A percentile compares a stretch with the other conserved stretches of the same genome.
phyloP scores from a whole-genome alignment of 1,284 basidiomycete genomes.

The Cryptococcus sp. region DNA sequence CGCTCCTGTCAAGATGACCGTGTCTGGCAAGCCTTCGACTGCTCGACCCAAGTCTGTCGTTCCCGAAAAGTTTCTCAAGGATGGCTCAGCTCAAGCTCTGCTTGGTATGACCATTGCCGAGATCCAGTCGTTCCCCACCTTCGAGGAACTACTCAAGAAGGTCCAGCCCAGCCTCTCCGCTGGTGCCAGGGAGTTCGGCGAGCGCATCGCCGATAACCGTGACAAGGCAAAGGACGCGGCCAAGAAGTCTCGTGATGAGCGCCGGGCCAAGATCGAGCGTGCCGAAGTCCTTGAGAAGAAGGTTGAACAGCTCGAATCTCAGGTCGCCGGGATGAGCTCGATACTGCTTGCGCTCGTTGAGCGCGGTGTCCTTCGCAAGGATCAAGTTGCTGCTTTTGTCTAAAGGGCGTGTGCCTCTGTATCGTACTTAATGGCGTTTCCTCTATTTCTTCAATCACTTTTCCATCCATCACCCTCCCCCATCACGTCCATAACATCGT shows the following conservation, averaged over 20 bases:
- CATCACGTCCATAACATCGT: background rate
- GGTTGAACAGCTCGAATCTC: conserved; percentile 30
- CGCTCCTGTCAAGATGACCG: conserved; percentile 25
- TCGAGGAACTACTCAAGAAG: conserved; percentile 28
- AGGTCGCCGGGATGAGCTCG: conserved; percentile 29
- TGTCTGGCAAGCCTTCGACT: conserved; percentile 42
- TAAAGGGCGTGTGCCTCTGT: background rate
- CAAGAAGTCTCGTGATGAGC: conserved; percentile 45
- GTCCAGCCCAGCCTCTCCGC: conserved; percentile 28
- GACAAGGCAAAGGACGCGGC: conserved; percentile 47
- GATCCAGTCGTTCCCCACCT: conserved; percentile 38
- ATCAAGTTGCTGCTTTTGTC: conserved; percentile 26
- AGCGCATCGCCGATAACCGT: conserved; percentile 43
- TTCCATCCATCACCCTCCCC: conserved; percentile 2
- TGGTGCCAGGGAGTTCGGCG: conserved; percentile 39
- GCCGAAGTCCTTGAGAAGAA: conserved; percentile 37
- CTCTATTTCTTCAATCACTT: conserved; percentile 5
- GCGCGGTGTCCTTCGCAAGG: conserved; percentile 26
- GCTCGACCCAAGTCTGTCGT: conserved; percentile 44
- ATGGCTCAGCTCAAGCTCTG: conserved; percentile 37
- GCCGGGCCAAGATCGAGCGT: conserved; percentile 38
- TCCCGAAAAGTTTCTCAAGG: conserved; percentile 44
- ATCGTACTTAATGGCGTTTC: background rate
- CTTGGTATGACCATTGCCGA: conserved; percentile 36
- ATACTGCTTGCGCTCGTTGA: conserved; percentile 32